Percentiles rank a stretch among this genome's conserved stretches.
phyloP scores from a whole-genome alignment of 345 rosid genomes.

The Salix udensis region DNA sequence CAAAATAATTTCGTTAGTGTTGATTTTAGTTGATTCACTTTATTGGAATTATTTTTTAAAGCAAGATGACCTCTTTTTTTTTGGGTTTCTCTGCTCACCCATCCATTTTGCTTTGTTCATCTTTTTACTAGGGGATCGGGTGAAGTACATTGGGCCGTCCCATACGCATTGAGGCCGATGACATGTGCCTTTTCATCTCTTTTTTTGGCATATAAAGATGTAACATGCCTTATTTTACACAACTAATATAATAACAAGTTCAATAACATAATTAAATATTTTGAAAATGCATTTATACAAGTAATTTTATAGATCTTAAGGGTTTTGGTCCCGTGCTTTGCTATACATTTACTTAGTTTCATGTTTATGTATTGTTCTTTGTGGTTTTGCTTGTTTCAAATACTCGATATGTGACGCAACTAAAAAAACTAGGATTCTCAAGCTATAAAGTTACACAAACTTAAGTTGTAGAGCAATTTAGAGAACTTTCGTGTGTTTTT shows the following conservation, averaged over 20 bases:
- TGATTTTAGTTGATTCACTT: not conserved
- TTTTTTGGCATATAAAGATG: too few relatives aligned
- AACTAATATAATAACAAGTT: not conserved
- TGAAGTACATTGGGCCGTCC: conserved; percentile 71
- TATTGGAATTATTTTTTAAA: not conserved
- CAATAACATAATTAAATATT: not conserved
- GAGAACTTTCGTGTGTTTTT: too few relatives aligned
- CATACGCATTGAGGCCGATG: conserved; percentile 5
- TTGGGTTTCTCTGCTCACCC: not conserved
- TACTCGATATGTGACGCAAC: too few relatives aligned
- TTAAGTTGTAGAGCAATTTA: too few relatives aligned
- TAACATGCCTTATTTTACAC: not conserved
- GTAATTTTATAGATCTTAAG: not conserved
- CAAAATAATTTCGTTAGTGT: not conserved
- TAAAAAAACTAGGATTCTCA: too few relatives aligned
- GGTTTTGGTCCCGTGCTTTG: not conserved
- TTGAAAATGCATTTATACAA: not conserved
- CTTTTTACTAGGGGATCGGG: conserved; percentile 72
- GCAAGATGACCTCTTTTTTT: not conserved
- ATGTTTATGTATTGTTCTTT: not conserved
- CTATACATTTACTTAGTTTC: not conserved
- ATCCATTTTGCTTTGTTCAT: not conserved
- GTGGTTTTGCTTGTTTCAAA: too few relatives aligned
- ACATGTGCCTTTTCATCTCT: too few relatives aligned
- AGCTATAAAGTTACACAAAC: too few relatives aligned